phyloP scores from a whole-genome alignment of 345 rosid species.

The Dipteronia dyeriana region DNA sequence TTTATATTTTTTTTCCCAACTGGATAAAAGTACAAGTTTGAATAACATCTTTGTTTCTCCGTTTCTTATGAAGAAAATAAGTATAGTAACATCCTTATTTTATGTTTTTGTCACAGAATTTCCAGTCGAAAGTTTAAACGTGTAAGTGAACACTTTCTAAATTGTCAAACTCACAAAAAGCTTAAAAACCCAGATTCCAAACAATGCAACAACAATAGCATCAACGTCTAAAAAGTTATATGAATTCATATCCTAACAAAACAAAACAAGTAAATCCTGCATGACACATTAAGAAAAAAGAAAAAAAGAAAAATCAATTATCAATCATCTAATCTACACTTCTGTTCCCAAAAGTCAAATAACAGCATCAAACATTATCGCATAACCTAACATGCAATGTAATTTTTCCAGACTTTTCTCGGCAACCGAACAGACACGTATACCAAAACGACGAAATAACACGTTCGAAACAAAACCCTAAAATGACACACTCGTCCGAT shows the following conservation, averaged over 20 bases:
- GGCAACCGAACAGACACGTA: constrained; percentile 1
- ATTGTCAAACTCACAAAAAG: background rate
- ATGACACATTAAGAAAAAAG: background rate
- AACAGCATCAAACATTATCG: background rate
- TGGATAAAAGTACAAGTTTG: background rate
- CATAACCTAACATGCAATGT: background rate
- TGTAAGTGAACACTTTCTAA: background rate
- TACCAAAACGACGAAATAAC: background rate
- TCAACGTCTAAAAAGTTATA: background rate
- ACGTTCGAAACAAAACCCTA: constrained; percentile 2
- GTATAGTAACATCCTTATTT: background rate
- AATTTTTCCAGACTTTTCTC: background rate
- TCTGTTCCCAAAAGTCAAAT: background rate
- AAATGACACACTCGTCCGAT: background rate
- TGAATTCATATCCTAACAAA: background rate
- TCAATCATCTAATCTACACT: background rate
- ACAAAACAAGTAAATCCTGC: background rate
- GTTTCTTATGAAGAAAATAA: background rate
- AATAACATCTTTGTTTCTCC: background rate
- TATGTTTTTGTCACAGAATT: background rate
- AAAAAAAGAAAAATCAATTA: background rate
- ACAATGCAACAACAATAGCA: background rate
- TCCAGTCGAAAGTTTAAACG: background rate
- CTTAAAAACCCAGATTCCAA: background rate
- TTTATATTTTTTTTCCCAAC: background rate